Evolutionary conservation across 345 rosid genomes (phyloP).

Genomic region (Gynandropsis gynandra): DNA sequence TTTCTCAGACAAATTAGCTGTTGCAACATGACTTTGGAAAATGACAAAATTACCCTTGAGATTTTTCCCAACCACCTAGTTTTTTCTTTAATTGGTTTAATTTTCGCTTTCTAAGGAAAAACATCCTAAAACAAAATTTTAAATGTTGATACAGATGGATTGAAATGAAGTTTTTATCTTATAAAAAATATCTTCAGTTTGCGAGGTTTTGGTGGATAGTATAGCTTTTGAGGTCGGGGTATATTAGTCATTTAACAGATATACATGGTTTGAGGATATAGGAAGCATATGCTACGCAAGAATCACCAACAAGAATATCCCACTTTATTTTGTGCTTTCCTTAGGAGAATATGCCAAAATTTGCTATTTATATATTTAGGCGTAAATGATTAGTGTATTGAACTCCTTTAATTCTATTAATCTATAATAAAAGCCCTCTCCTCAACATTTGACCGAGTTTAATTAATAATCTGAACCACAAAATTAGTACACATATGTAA

Average conservation of each 20-base stretch:
- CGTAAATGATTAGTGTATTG: constrained; percentile 17
- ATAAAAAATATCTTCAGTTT: not conserved
- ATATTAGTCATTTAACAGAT: constrained; percentile 2
- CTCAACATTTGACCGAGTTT: not conserved
- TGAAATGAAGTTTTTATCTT: no score
- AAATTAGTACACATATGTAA: no score
- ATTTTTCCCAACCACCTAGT: not conserved
- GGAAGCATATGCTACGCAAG: constrained; percentile 28
- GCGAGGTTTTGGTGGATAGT: no score
- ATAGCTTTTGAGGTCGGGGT: not conserved
- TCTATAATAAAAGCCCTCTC: not conserved
- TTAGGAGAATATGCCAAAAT: constrained; percentile 25
- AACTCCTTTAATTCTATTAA: constrained; percentile 10
- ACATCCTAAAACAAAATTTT: not conserved
- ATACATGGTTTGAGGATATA: not conserved
- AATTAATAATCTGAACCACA: no score
- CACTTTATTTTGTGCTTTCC: constrained; percentile 14
- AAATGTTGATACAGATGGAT: no score
- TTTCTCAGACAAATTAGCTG: not conserved
- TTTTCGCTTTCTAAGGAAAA: no score
- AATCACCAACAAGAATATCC: constrained; percentile 29
- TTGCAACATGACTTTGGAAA: no score
- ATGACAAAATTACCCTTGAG: constrained; percentile 15
- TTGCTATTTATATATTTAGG: constrained; percentile 1
- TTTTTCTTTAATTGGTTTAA: not conserved